A percentile compares a stretch with the other conserved stretches of the same genome.
phyloP scores from a whole-genome alignment of 2,329 filamentous ascomycete species.

The Biscogniauxia sp. region DNA sequence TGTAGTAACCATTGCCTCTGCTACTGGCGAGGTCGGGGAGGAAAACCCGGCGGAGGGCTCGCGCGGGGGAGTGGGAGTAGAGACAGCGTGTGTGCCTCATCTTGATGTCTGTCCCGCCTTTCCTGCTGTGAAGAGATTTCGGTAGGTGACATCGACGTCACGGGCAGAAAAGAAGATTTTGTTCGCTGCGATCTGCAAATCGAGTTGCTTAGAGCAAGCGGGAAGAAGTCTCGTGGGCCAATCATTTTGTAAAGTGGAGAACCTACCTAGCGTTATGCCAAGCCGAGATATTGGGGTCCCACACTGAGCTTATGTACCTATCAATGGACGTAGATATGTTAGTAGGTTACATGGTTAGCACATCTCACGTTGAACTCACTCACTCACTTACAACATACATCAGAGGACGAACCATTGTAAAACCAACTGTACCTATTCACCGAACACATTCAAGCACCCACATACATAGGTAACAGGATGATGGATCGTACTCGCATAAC shows the following conservation, averaged over 20 bases:
- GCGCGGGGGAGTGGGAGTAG: conserved; percentile 28
- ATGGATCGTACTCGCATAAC: background rate
- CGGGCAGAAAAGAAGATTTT: background rate
- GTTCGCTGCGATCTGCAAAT: background rate
- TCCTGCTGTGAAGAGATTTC: background rate
- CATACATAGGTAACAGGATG: background rate
- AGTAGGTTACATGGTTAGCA: too few species aligned
- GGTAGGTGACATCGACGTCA: background rate
- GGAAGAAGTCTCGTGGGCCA: background rate
- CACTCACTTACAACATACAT: background rate
- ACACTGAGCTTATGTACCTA: background rate
- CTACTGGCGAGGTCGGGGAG: conserved; percentile 19
- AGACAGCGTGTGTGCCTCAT: conserved; percentile 28
- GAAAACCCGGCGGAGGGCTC: conserved; percentile 28
- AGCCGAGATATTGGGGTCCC: background rate
- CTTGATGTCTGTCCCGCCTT: background rate
- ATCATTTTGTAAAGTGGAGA: background rate
- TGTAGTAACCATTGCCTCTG: background rate
- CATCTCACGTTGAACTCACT: background rate
- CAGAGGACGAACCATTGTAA: too few species aligned
- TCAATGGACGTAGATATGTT: too few species aligned
- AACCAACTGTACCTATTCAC: too few species aligned
- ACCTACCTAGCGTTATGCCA: background rate
- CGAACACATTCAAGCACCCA: background rate
- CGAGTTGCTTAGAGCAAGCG: background rate